Evolutionary conservation across 371 early-diverging fungal genomes (phyloP).

Genomic region (Conidiobolus incongruus): DNA sequence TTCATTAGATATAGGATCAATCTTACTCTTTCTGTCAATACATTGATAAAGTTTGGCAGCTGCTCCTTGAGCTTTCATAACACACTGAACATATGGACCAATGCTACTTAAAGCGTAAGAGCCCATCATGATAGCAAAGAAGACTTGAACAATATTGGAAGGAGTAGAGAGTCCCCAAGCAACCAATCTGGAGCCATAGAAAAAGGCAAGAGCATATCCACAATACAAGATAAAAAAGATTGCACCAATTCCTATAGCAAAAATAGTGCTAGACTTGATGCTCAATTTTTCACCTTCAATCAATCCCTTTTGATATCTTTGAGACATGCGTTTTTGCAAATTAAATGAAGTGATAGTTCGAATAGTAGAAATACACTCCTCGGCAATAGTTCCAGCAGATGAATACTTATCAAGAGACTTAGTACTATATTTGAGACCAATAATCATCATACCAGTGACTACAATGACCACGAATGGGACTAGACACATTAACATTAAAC

Average conservation of each 20-base stretch:
- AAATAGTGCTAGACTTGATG: constrained; percentile 19
- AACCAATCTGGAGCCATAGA: constrained; percentile 26
- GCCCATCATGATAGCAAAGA: constrained; percentile 23
- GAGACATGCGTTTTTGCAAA: constrained; percentile 38
- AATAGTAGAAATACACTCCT: constrained; percentile 65
- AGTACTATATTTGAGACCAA: constrained; percentile 23
- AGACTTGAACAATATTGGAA: constrained; percentile 21
- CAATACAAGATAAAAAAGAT: constrained; percentile 32
- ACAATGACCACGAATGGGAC: constrained; percentile 11
- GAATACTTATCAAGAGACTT: constrained; percentile 30
- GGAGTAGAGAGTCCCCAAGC: constrained; percentile 13
- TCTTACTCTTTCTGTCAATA: constrained; percentile 45
- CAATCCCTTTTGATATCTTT: constrained; percentile 28
- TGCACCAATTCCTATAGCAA: constrained; percentile 29
- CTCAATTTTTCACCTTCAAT: constrained; percentile 26
- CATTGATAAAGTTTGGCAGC: constrained; percentile 38
- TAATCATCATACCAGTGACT: constrained; percentile 36
- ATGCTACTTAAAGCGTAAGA: constrained; percentile 21
- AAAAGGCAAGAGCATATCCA: constrained; percentile 40
- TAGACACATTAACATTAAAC: constrained; percentile 33
- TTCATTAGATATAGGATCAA: constrained; percentile 24
- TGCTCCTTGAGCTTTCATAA: constrained; percentile 34
- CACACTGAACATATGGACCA: constrained; percentile 28
- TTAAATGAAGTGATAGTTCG: constrained; percentile 75
- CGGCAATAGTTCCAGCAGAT: constrained; percentile 37